Evolutionary conservation across 2,329 filamentous ascomycete genomes (phyloP).

Genomic region (Graphiopsis chlorocephala): DNA sequence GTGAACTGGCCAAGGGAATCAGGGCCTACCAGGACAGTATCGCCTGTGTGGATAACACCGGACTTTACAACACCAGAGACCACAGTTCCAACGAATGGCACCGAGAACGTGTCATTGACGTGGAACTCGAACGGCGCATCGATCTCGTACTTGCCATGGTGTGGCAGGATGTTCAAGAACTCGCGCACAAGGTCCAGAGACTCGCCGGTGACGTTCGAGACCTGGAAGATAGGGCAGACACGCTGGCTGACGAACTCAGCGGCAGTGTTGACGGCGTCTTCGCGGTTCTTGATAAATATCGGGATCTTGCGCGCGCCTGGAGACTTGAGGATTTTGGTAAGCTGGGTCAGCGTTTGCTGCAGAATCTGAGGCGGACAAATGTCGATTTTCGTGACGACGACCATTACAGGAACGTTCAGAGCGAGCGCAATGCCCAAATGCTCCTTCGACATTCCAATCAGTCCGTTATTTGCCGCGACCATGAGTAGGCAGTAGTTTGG

Average conservation of each 20-base stretch:
- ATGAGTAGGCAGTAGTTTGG: constrained; percentile 97
- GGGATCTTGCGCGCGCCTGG: constrained; percentile 93
- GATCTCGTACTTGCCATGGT: constrained; percentile 87
- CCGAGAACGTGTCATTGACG: constrained; percentile 96
- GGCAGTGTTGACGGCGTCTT: constrained; percentile 91
- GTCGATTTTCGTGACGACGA: constrained; percentile 96
- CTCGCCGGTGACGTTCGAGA: constrained; percentile 94
- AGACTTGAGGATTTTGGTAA: constrained; percentile 89
- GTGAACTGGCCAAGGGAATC: constrained; percentile 88
- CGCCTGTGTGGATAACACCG: constrained; percentile 83
- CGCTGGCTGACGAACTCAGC: constrained; percentile 93
- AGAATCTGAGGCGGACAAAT: constrained; percentile 96
- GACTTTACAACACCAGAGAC: constrained; percentile 88
- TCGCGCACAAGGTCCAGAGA: constrained; percentile 85
- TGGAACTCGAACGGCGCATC: constrained; percentile 90
- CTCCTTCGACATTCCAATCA: constrained; percentile 94
- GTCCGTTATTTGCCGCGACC: constrained; percentile 96
- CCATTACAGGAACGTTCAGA: constrained; percentile 95
- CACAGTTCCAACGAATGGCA: constrained; percentile 94
- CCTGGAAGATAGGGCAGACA: constrained; percentile 96
- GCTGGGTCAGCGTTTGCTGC: constrained; percentile 85
- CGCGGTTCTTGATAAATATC: constrained; percentile 86
- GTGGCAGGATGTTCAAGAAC: constrained; percentile 92
- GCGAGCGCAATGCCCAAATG: constrained; percentile 92
- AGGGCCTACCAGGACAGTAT: constrained; percentile 82